Evolutionary conservation across 495 filamentous ascomycete genomes (phyloP).

Genomic region (Aspergillus panamensis): DNA sequence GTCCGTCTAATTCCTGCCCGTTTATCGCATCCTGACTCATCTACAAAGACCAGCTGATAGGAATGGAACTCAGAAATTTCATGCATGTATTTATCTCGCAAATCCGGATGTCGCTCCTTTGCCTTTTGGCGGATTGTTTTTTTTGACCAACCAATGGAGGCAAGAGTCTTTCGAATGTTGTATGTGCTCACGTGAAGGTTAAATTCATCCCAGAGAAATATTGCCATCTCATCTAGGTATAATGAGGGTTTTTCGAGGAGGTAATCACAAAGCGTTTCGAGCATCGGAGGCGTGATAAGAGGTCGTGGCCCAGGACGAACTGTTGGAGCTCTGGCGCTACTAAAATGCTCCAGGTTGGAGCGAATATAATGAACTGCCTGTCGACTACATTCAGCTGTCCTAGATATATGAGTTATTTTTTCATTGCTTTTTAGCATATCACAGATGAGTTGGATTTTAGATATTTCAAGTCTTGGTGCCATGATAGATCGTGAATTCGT

Average conservation of each 20-base stretch:
- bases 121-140: slow-evolving; percentile 13
- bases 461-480: not conserved
- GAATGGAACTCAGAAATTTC: slow-evolving; percentile 29
- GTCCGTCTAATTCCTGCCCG: slow-evolving; percentile 24
- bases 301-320: slow-evolving; percentile 19
- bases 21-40: slow-evolving; percentile 34
- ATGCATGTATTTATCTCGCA: slow-evolving; percentile 33
- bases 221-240: slow-evolving; percentile 26
- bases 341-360: slow-evolving; percentile 28
- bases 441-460: not conserved
- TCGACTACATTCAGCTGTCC: slow-evolving; percentile 24
- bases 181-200: slow-evolving; percentile 1
- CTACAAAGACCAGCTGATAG: slow-evolving; percentile 33
- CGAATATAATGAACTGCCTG: slow-evolving; percentile 22
- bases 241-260: slow-evolving; percentile 21
- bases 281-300: slow-evolving; percentile 29
- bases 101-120: slow-evolving; percentile 24
- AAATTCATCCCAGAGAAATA: slow-evolving; percentile 38
- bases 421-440: slow-evolving; percentile 15
- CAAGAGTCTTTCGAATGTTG: slow-evolving; percentile 6
- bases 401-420: slow-evolving; percentile 20
- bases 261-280: slow-evolving; percentile 28
- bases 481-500: too few relatives aligned
- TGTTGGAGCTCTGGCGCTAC: slow-evolving; percentile 22
- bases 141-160: slow-evolving; percentile 10